phyloP scores from a whole-genome alignment of 148 eudicot genomes.

The Fagopyrum tataricum region DNA sequence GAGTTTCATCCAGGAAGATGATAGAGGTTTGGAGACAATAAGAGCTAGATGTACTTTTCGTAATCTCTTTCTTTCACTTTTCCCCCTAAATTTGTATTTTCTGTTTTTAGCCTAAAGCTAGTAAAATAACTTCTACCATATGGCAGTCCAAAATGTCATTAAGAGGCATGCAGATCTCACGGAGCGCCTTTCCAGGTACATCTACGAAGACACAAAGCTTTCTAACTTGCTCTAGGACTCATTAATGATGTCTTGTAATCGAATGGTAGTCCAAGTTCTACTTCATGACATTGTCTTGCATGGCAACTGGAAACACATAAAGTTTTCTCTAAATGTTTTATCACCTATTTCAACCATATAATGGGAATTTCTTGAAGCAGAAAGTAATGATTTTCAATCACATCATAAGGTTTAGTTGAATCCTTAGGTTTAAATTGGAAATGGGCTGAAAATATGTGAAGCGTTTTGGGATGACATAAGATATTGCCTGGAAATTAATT shows the following conservation, averaged over 20 bases:
- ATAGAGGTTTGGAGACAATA: slow-evolving; percentile 38
- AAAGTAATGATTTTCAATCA: neutral
- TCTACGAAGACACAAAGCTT: neutral
- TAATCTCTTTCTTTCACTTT: neutral
- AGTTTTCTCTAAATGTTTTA: neutral
- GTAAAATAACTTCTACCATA: slow-evolving; percentile 3
- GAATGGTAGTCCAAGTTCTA: neutral
- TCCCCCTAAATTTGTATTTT: neutral
- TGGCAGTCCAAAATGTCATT: slow-evolving; percentile 66
- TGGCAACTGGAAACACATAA: neutral
- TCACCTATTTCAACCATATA: neutral
- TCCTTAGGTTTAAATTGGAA: neutral
- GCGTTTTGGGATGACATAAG: neutral
- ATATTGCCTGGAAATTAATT: neutral
- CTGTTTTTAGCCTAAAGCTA: neutral
- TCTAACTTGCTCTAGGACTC: neutral
- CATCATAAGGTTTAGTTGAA: neutral
- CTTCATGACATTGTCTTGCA: neutral
- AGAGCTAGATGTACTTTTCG: slow-evolving; percentile 61
- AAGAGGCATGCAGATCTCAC: slow-evolving; percentile 74
- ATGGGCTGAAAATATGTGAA: neutral
- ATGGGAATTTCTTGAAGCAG: neutral
- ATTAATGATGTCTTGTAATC: neutral
- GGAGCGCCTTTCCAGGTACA: slow-evolving; percentile 83
- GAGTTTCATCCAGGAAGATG: slow-evolving; percentile 8